Evolutionary conservation across 768 basidiomycete genomes (phyloP).

Genomic region (Omphalotus guepiniiformis): DNA sequence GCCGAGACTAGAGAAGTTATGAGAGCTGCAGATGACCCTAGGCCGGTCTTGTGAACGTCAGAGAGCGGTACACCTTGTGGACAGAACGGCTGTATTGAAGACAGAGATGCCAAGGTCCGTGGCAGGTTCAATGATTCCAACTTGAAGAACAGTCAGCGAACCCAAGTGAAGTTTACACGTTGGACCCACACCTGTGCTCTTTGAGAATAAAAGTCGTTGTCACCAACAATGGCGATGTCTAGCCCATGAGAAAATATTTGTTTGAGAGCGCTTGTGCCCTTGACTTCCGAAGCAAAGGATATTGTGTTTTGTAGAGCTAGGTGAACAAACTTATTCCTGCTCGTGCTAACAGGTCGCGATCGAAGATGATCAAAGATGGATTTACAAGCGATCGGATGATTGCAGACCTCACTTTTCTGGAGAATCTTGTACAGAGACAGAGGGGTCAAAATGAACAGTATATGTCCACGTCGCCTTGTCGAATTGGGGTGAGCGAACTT

Average conservation of each 20-base stretch:
- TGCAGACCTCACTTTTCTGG: slow-evolving; percentile 33
- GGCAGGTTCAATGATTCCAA: slow-evolving; percentile 60
- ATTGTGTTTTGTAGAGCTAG: slow-evolving; percentile 81
- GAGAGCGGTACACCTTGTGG: slow-evolving; percentile 62
- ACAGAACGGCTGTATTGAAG: slow-evolving; percentile 71
- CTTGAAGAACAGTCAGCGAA: slow-evolving; percentile 31
- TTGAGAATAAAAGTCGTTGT: slow-evolving; percentile 99
- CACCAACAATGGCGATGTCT: slow-evolving; percentile 80
- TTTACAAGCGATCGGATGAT: neutral
- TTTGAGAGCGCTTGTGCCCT: slow-evolving; percentile 38
- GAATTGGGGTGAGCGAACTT: slow-evolving; percentile 91
- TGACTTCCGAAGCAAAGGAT: slow-evolving; percentile 58
- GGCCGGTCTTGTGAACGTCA: slow-evolving; percentile 96
- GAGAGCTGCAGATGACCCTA: slow-evolving; percentile 94
- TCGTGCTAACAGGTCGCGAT: slow-evolving; percentile 31
- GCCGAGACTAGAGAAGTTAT: slow-evolving; percentile 92
- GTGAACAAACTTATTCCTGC: slow-evolving; percentile 90
- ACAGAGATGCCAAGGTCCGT: slow-evolving; percentile 58
- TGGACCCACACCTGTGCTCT: slow-evolving; percentile 60
- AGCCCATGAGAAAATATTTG: slow-evolving; percentile 49
- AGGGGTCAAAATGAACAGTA: slow-evolving; percentile 37
- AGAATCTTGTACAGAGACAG: slow-evolving; percentile 28
- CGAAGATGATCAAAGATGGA: neutral
- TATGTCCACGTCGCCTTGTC: slow-evolving; percentile 76
- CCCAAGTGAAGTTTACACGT: neutral